Evolutionary conservation across 371 early-diverging fungal species (phyloP).

Genomic region (Lichtheimia hyalospora): DNA sequence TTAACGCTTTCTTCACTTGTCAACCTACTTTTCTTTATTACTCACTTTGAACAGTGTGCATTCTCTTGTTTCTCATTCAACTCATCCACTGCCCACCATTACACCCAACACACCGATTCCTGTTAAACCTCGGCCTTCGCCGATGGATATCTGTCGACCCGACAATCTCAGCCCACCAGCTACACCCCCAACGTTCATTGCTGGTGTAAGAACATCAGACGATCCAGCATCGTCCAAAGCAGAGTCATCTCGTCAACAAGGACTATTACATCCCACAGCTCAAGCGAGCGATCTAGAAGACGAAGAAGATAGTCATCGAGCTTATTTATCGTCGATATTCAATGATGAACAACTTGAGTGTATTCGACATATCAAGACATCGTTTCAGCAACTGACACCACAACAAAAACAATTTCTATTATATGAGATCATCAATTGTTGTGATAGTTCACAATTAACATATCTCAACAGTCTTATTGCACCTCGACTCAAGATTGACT

Average conservation of each 20-base stretch:
- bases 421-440: slow-evolving; percentile 55
- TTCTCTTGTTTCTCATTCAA: not conserved
- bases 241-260: slow-evolving; percentile 16
- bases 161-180: slow-evolving; percentile 52
- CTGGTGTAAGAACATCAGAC: slow-evolving; percentile 11
- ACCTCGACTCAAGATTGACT: slow-evolving; percentile 75
- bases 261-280: slow-evolving; percentile 1
- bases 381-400: slow-evolving; percentile 42
- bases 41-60: not conserved
- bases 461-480: slow-evolving; percentile 58
- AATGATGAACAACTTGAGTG: slow-evolving; percentile 39
- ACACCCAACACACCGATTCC: slow-evolving; percentile 1
- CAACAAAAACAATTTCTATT: slow-evolving; percentile 44
- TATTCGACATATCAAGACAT: slow-evolving; percentile 36
- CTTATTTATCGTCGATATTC: slow-evolving; percentile 26
- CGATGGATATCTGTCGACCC: slow-evolving; percentile 28
- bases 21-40: not conserved
- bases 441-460: slow-evolving; percentile 58
- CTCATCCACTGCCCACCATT: not conserved
- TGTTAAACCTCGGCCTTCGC: slow-evolving; percentile 6
- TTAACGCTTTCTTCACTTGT: too few relatives aligned
- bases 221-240: slow-evolving; percentile 19
- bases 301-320: slow-evolving; percentile 14
- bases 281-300: slow-evolving; percentile 9
- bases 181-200: slow-evolving; percentile 44